Base-by-base conservation (phyloP, 495 filamentous ascomycete species). In the Podospora appendiculata region DNA sequence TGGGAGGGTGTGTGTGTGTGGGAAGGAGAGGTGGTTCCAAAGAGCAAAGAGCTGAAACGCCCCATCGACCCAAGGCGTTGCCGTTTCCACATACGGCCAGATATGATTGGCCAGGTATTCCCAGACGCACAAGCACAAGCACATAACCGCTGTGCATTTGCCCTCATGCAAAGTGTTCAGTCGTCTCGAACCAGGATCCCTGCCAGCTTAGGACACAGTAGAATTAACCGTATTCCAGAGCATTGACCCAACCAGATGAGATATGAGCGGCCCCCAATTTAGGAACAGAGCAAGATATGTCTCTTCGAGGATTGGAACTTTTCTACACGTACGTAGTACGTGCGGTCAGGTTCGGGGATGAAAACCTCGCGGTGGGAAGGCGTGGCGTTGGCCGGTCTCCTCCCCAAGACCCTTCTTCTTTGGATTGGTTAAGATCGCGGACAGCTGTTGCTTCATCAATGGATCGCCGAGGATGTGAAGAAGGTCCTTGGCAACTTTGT, bases 111-210 rank as follows among this genome's bases (percentile, higher is more conserved):
- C 38, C 25, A 32, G 19, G 35, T 41, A 35, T 54, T 51, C 47
- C n/a, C 50, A 45, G 61, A 66, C 56, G 66, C 62, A 66, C 58
- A 66, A n/a, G n/a, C n/a, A n/a, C n/a, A n/a, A 66, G 66, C 59
- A 68, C 58, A 58, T 69, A 68, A 63, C 66, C 66, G 66, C 66
- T 63, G 58, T 69, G 66, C 66, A 69, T 68, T 64, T 50, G 60
- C 52, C 48, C 57, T 60, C 57, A 64, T 69, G 64, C 66, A 65
- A n/a, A 66, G 64, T 65, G 61, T 61, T 61, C 49, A 52, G 48
- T 45, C 50, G 25, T 50, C 56, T 53, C 50, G 53, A 66, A 54
- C 65, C 55, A 52, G 48, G 58, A 62, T 60, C 63, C 65, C 53
- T 68, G 65, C 48, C 41, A 18, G 48, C 50, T 51, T 46, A 43